Base-by-base conservation (phyloP, 768 basidiomycete species). In the Mycena floridula region DNA sequence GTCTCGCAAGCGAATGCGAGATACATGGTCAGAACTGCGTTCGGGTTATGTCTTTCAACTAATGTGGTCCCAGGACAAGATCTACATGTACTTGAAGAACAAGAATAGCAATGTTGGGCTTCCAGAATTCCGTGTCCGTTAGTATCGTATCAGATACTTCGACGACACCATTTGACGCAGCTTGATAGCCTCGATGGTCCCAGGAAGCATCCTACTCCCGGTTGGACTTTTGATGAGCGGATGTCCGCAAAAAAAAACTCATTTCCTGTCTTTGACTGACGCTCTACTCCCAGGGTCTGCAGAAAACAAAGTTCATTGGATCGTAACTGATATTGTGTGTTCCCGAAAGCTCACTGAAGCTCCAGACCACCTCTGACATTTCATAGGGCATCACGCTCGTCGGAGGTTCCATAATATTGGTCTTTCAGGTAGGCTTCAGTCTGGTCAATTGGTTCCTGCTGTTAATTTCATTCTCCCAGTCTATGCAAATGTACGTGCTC, bases 161-260 rank as follows among this genome's bases (percentile, higher is more conserved):
- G 4, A 13, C 15, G 32, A 9, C 18, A 35, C 32, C n/a, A n/a
- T n/a, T n/a, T 35, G 4, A 35, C 18, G 27, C 26, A 2, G 18
- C 6, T 23, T 38, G 13, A 23, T 42, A 85, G 82, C 79, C 1
- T 15, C 32, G 7, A 78, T 85, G 72, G 48, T 84, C 5, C 68
- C 77, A 3, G 82, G 76, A 0, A 74, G 77, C 0, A 49, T 83
- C 16, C 11, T 79, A 3, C 65, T 89, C 11, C 87, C 90, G 0
- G 58, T 77, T 11, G 88, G 87, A 0, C 61, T 89, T 11, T 60
- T 91, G 20, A 66, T 90, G 5, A 59, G 77, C 5, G 88, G 89
- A 2, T 91, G 85, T 35, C 32, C 32, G 32, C 32, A 15, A 3
- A 35, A 35, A 18, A 15, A 4, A 13, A 35, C 7, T 18, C 15